These are phyloP conservation scores for Corymbia citriodora DNA, from an alignment of 441 rosid genomes.

Conservation along the genomic window DNA sequence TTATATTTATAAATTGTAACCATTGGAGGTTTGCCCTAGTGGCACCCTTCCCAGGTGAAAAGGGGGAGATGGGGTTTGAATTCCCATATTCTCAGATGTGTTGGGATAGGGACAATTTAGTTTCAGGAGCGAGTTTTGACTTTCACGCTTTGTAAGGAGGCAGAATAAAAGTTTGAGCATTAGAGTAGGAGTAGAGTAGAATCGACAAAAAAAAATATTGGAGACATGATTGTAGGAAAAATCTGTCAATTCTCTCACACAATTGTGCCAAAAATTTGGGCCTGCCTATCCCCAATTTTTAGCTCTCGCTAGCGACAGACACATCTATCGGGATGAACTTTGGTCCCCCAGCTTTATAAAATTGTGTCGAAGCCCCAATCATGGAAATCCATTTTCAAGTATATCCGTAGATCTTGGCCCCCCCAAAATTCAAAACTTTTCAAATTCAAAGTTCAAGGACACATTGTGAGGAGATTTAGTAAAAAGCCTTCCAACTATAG, in stretches of 20 bases:
- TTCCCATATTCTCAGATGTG: too few relatives aligned
- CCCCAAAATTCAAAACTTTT: neutral
- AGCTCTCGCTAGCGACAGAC: neutral
- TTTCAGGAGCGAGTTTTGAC: too few relatives aligned
- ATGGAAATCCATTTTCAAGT: rapidly evolving
- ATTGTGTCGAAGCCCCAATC: neutral
- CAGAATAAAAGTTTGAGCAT: too few relatives aligned
- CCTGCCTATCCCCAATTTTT: neutral
- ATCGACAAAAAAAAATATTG: too few relatives aligned
- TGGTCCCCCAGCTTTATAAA: neutral
- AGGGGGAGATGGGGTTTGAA: too few relatives aligned
- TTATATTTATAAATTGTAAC: neutral
- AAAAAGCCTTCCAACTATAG: neutral
- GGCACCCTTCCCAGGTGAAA: too few relatives aligned
- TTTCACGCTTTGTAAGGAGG: too few relatives aligned
- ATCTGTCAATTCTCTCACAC: neutral
- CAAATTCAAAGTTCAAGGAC: neutral
- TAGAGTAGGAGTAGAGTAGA: too few relatives aligned
- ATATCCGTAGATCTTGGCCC: neutral
- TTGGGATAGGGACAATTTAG: too few relatives aligned
- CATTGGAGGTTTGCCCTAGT: too few relatives aligned
- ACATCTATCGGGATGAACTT: neutral
- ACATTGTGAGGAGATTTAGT: neutral
- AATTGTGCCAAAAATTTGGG: neutral
- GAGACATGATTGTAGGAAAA: neutral